Conservation (phyloP, 169 alveolate genomes). For the Neospora caninum region DNA sequence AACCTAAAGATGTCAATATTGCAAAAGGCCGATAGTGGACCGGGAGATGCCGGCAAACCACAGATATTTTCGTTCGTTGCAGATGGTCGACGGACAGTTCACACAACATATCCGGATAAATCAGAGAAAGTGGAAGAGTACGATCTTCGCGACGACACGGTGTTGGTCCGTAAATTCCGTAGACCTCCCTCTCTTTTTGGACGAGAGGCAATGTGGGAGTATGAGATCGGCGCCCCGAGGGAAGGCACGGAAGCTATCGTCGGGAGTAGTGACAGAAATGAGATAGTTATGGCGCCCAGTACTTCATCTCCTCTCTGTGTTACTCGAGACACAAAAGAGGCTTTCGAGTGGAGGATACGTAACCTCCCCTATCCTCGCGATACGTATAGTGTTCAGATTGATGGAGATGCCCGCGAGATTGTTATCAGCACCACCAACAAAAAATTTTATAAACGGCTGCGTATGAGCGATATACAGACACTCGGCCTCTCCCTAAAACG, state of each 20-base stretch:
- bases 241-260: conserved; percentile 63
- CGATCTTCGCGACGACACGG: conserved; percentile 81
- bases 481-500: conserved; percentile 75
- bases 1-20: background rate
- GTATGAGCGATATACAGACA: conserved; percentile 83
- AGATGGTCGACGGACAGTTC: conserved; percentile 74
- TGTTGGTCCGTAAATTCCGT: conserved; percentile 73
- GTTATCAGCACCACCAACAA: conserved; percentile 85
- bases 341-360: conserved; percentile 88
- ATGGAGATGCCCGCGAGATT: conserved; percentile 81
- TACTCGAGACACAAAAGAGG: conserved; percentile 53
- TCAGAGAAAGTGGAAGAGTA: conserved; percentile 88
- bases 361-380: conserved; percentile 85
- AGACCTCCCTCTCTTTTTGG: conserved; percentile 75
- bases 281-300: conserved; percentile 82
- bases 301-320: conserved; percentile 74
- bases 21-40: background rate
- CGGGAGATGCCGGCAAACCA: background rate
- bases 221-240: conserved; percentile 81
- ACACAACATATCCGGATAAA: conserved; percentile 79
- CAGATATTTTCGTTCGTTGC: background rate
- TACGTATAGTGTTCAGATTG: conserved; percentile 79
- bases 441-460: conserved; percentile 85
- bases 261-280: conserved; percentile 56
- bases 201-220: conserved; percentile 82